Percentiles rank a stretch among this genome's conserved stretches.
Conservation (phyloP, 2,329 filamentous ascomycete species). For the Fusarium sp. region DNA sequence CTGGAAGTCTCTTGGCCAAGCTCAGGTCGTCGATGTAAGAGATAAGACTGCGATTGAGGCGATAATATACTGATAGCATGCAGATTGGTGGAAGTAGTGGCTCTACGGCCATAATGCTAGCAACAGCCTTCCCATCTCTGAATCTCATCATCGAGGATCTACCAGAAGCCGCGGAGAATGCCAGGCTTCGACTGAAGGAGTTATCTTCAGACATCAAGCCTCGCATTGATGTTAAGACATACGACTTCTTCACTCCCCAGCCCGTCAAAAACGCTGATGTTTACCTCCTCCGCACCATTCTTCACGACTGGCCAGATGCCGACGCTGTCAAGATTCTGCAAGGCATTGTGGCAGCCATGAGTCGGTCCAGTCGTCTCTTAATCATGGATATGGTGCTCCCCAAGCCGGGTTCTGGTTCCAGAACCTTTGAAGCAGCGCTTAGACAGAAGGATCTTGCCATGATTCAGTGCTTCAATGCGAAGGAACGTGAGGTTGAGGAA, state of each 20-base stretch:
- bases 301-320: constrained; percentile 52
- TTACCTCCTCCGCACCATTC: constrained; percentile 47
- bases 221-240: constrained; percentile 39
- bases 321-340: constrained; percentile 47
- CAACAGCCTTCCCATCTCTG: constrained; percentile 47
- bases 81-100: constrained; percentile 30
- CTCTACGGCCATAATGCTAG: constrained; percentile 31
- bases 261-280: constrained; percentile 46
- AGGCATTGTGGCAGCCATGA: constrained; percentile 16
- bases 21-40: constrained; percentile 24
- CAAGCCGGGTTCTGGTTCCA: constrained; percentile 9
- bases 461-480: constrained; percentile 34
- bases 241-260: constrained; percentile 50
- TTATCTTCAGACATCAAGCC: constrained; percentile 24
- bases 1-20: constrained; percentile 12
- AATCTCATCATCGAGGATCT: constrained; percentile 52
- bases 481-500: constrained; percentile 23
- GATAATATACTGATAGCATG: background rate
- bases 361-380: background rate
- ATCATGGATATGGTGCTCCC: constrained; percentile 41
- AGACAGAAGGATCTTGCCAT: constrained; percentile 38
- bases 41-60: rapidly evolving
- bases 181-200: constrained; percentile 30
- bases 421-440: constrained; percentile 9
- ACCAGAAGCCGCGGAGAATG: background rate